phyloP scores from a whole-genome alignment of 352 stramenopile genomes.

The Aphanomyces invadans region DNA sequence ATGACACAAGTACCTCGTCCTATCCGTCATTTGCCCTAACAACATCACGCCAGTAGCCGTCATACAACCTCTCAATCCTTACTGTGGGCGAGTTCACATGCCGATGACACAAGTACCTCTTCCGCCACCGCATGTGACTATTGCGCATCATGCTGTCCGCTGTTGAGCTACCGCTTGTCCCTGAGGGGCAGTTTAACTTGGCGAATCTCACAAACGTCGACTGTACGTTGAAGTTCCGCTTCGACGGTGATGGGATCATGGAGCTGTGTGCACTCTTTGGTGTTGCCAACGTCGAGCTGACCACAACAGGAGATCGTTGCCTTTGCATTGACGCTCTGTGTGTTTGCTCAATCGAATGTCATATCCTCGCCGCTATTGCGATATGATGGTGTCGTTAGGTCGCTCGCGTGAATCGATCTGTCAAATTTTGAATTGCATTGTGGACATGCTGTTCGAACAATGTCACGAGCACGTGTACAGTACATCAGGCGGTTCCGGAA shows the following conservation, averaged over 20 bases:
- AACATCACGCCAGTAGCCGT: not conserved
- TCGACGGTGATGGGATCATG: not conserved
- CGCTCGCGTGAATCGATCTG: not conserved
- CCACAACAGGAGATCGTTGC: not conserved
- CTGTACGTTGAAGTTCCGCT: not conserved
- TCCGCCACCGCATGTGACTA: not conserved
- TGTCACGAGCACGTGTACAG: not conserved
- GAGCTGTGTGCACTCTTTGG: not conserved
- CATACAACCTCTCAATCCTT: not conserved
- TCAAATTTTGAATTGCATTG: not conserved
- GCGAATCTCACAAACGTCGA: not conserved
- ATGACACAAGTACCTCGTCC: not conserved
- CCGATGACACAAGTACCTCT: not conserved
- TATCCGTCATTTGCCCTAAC: not conserved
- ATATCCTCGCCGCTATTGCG: slow-evolving; percentile 1
- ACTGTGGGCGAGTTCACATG: not conserved
- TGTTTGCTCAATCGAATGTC: not conserved
- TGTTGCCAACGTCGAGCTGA: not conserved
- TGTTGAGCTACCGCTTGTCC: not conserved
- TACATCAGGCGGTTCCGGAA: too few relatives aligned
- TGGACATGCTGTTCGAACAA: not conserved
- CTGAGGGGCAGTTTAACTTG: not conserved
- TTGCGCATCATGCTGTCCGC: not conserved
- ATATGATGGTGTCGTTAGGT: not conserved
- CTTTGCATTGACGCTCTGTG: not conserved